Percentiles rank a stretch among this genome's conserved stretches.
Conservation (phyloP, 352 stramenopile species). For the Thalassiosira hispida region DNA sequence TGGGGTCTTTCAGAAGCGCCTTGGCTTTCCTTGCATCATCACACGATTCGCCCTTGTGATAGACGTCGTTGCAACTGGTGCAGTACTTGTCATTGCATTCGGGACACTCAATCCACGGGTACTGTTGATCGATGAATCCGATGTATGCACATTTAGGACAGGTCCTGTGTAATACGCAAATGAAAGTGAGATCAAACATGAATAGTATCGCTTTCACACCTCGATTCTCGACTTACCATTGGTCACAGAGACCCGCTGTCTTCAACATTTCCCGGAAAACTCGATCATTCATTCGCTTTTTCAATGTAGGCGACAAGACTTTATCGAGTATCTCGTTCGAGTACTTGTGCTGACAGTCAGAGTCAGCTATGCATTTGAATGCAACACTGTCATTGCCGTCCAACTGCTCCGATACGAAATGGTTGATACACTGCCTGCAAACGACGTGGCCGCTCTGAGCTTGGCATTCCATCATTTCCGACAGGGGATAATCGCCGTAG, state of each 20-base stretch:
- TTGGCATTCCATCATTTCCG: slow-evolving; percentile 18
- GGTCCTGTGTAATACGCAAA: slow-evolving; percentile 2
- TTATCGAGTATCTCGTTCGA: slow-evolving; percentile 13
- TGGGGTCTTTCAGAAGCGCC: background rate
- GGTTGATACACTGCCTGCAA: slow-evolving; percentile 35
- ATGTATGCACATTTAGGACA: slow-evolving; percentile 34
- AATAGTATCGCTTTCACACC: background rate
- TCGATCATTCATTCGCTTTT: slow-evolving; percentile 23
- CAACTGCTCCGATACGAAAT: slow-evolving; percentile 33
- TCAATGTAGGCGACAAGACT: slow-evolving; percentile 27
- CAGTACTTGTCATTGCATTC: slow-evolving; percentile 29
- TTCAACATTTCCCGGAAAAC: slow-evolving; percentile 27
- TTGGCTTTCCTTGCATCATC: slow-evolving; percentile 8
- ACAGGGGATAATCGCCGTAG: slow-evolving; percentile 17
- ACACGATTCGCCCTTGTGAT: slow-evolving; percentile 11
- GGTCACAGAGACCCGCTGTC: slow-evolving; percentile 11
- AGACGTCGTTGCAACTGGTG: slow-evolving; percentile 23
- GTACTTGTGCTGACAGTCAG: slow-evolving; percentile 23
- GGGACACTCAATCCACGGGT: slow-evolving; percentile 25
- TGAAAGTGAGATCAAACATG: background rate
- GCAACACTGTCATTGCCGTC: slow-evolving; percentile 30
- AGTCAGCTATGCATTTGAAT: slow-evolving; percentile 34
- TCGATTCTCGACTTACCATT: slow-evolving; percentile 13
- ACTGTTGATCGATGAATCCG: slow-evolving; percentile 17
- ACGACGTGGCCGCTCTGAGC: slow-evolving; percentile 18